These are phyloP conservation scores for Solanum pennellii DNA, from an alignment of 257 asterid species.

Conservation along the genomic window DNA sequence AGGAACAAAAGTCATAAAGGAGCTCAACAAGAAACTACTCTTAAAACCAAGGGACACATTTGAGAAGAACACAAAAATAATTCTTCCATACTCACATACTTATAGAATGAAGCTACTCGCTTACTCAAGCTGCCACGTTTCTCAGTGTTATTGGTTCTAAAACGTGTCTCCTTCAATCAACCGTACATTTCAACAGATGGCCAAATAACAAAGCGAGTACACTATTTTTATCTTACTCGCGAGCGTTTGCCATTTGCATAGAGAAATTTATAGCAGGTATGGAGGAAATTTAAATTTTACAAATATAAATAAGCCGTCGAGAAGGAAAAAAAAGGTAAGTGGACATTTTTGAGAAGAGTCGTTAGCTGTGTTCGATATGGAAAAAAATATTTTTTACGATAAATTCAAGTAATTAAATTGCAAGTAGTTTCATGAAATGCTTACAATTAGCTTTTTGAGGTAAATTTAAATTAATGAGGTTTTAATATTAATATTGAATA, in stretches of 20 bases:
- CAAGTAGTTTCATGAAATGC: neutral
- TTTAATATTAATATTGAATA: too few relatives aligned
- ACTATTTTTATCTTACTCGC: neutral
- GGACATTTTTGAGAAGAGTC: neutral
- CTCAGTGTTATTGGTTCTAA: neutral
- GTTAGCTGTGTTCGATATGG: rapidly evolving
- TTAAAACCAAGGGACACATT: neutral
- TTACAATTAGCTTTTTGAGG: neutral
- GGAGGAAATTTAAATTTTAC: neutral
- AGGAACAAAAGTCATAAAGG: neutral
- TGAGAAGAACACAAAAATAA: neutral
- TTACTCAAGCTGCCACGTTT: neutral
- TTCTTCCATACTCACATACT: neutral
- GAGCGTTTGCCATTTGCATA: neutral
- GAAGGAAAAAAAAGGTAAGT: neutral
- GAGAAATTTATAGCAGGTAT: neutral
- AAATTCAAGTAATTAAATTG: too few relatives aligned
- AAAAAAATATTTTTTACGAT: too few relatives aligned
- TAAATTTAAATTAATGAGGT: rapidly evolving
- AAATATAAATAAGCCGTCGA: too few relatives aligned
- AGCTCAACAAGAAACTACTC: neutral
- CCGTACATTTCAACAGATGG: neutral
- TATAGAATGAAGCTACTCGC: neutral
- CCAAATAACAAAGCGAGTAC: neutral
- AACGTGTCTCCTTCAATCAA: neutral